phyloP scores from a whole-genome alignment of 2,329 filamentous ascomycete genomes.

The Venturia nashicola region DNA sequence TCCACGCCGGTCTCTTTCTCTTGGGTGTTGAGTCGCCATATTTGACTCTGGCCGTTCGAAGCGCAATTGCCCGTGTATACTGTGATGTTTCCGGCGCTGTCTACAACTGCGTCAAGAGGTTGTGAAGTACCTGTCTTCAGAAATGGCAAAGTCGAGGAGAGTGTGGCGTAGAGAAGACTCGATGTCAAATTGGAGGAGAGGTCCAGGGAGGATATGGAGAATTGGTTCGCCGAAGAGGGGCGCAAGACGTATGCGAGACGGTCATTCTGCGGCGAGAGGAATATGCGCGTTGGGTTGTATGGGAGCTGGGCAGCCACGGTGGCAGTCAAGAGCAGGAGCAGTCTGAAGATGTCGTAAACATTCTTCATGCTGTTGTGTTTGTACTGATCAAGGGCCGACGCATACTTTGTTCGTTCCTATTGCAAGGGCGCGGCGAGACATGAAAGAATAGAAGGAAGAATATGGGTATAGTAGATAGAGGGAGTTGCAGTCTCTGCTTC shows the following conservation, averaged over 20 bases:
- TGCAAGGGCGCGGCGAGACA: background rate
- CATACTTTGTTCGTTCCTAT: background rate
- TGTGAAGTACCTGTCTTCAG: slow-evolving; percentile 36
- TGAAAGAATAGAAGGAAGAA: background rate
- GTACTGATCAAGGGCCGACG: background rate
- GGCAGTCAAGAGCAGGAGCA: background rate
- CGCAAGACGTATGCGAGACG: slow-evolving; percentile 59
- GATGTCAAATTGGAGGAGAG: slow-evolving; percentile 46
- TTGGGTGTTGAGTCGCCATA: slow-evolving; percentile 57
- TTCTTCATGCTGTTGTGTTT: background rate
- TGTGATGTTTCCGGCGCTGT: slow-evolving; percentile 55
- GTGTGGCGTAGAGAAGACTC: slow-evolving; percentile 28
- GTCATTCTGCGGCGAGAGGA: slow-evolving; percentile 41
- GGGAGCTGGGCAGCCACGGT: slow-evolving; percentile 38
- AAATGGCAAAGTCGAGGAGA: slow-evolving; percentile 53
- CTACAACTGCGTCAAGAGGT: slow-evolving; percentile 56
- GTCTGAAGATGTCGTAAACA: background rate
- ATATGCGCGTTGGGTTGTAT: slow-evolving; percentile 65
- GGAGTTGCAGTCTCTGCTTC: no score
- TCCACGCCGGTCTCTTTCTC: slow-evolving; percentile 34
- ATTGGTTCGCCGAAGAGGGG: slow-evolving; percentile 34
- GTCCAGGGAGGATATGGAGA: slow-evolving; percentile 52
- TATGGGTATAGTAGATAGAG: no score
- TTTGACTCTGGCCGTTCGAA: slow-evolving; percentile 33
- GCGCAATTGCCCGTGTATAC: slow-evolving; percentile 66